Evolutionary conservation across 2,329 filamentous ascomycete genomes (phyloP).

Genomic region (Zopfia rhizophila): DNA sequence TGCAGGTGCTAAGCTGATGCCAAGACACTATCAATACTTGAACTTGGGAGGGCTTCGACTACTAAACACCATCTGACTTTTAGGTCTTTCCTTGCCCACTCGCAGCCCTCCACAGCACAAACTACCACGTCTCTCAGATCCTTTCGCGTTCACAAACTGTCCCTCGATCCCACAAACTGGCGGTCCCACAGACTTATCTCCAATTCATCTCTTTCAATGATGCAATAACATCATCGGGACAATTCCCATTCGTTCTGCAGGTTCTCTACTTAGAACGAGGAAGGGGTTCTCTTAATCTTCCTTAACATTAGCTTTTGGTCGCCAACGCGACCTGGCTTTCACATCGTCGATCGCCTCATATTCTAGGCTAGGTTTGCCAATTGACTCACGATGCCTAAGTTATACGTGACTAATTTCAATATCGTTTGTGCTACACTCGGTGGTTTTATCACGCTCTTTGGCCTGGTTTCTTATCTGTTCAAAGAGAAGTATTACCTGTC

Average conservation of each 20-base stretch:
- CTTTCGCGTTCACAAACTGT: no score
- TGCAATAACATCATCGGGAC: conserved; percentile 41
- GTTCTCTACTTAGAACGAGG: conserved; percentile 8
- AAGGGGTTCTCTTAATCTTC: conserved; percentile 11
- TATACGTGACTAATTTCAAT: conserved; percentile 81
- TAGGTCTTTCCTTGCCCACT: no score
- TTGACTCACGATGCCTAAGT: conserved; percentile 64
- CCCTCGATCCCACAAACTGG: no score
- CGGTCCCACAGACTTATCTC: background rate
- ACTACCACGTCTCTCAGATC: no score
- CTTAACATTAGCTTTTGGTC: conserved; percentile 29
- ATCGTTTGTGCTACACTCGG: conserved; percentile 82
- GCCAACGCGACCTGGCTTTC: conserved; percentile 10
- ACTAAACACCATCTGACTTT: no score
- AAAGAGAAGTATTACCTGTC: conserved; percentile 93
- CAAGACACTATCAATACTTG: no score
- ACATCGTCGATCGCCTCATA: background rate
- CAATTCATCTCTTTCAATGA: conserved; percentile 27
- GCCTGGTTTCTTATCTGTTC: conserved; percentile 85
- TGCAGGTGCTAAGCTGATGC: no score
- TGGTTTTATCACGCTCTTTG: conserved; percentile 90
- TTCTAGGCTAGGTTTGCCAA: conserved; percentile 1
- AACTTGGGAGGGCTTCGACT: no score
- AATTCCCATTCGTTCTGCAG: conserved; percentile 4
- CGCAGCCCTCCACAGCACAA: no score